These are phyloP conservation scores for Claviceps humidiphila DNA, from an alignment of 2,329 filamentous ascomycete species.

Conservation along the genomic window DNA sequence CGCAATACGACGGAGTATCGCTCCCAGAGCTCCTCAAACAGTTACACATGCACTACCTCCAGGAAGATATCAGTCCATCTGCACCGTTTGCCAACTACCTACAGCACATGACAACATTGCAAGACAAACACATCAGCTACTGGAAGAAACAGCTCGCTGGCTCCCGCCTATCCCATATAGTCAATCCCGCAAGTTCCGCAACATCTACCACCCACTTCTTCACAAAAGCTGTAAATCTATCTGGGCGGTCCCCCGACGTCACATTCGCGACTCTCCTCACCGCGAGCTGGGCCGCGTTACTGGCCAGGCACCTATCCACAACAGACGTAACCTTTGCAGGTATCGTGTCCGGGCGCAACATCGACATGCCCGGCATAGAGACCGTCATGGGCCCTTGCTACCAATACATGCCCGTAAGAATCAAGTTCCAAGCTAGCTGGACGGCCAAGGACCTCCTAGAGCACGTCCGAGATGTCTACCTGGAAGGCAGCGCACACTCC, in stretches of 20 bases:
- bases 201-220: conserved; percentile 12
- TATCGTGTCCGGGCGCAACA: conserved; percentile 15
- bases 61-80: conserved; percentile 17
- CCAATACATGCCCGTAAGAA: conserved; percentile 17
- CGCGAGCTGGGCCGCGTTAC: conserved; percentile 15
- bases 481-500: conserved; percentile 13
- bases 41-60: conserved; percentile 35
- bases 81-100: conserved; percentile 33
- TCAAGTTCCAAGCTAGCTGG: conserved; percentile 12
- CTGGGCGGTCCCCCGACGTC: conserved; percentile 11
- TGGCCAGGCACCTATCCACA: conserved; percentile 10
- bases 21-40: conserved; percentile 39
- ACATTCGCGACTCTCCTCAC: conserved; percentile 16
- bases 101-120: conserved; percentile 27
- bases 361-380: conserved; percentile 12
- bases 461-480: conserved; percentile 11
- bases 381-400: conserved; percentile 17
- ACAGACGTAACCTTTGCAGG: conserved; percentile 15
- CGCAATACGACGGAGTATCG: conserved; percentile 1
- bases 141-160: conserved; percentile 46
- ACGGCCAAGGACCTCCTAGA: conserved; percentile 11
- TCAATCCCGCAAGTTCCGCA: conserved; percentile 5
- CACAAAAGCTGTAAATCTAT: conserved; percentile 14
- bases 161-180: conserved; percentile 32
- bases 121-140: conserved; percentile 35